Evolutionary conservation across 1,139 yeast species (phyloP).

Genomic region (Blastobotrys apis): DNA sequence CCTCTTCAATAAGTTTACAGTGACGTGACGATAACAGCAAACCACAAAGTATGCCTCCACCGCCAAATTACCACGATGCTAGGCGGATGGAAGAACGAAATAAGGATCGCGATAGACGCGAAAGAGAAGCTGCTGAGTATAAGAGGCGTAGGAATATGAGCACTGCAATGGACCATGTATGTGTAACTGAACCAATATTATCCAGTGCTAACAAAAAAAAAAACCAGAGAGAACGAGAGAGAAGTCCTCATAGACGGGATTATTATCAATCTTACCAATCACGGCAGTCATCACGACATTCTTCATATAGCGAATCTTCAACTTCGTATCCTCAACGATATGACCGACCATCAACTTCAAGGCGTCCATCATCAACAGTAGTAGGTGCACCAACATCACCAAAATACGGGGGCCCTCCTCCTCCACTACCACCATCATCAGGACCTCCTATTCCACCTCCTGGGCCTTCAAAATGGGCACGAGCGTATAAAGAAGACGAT

Average conservation of each 20-base stretch:
- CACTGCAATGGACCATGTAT: background rate
- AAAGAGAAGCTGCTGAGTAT: slow-evolving; percentile 33
- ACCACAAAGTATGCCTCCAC: too few relatives aligned
- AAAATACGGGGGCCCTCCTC: slow-evolving; percentile 1
- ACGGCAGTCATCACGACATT: slow-evolving; percentile 11
- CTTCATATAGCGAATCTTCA: slow-evolving; percentile 5
- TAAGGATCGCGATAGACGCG: slow-evolving; percentile 30
- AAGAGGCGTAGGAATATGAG: slow-evolving; percentile 28
- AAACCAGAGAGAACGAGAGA: slow-evolving; percentile 3
- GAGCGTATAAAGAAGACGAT: slow-evolving; percentile 8
- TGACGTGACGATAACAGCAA: too few relatives aligned
- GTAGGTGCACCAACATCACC: slow-evolving; percentile 10
- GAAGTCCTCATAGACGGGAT: slow-evolving; percentile 8
- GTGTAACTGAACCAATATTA: background rate
- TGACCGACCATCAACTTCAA: slow-evolving; percentile 8
- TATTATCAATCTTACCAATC: slow-evolving; percentile 11
- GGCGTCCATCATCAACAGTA: slow-evolving; percentile 6
- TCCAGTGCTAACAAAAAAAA: background rate
- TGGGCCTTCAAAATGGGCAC: slow-evolving; percentile 1
- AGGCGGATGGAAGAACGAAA: slow-evolving; percentile 29
- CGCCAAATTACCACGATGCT: slow-evolving; percentile 13
- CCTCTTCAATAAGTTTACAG: slow-evolving; percentile 1
- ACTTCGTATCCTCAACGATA: slow-evolving; percentile 3
- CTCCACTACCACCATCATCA: slow-evolving; percentile 2
- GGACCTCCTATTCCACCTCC: background rate